phyloP scores from a whole-genome alignment of 257 asterid species.

The Sherardia arvensis region DNA sequence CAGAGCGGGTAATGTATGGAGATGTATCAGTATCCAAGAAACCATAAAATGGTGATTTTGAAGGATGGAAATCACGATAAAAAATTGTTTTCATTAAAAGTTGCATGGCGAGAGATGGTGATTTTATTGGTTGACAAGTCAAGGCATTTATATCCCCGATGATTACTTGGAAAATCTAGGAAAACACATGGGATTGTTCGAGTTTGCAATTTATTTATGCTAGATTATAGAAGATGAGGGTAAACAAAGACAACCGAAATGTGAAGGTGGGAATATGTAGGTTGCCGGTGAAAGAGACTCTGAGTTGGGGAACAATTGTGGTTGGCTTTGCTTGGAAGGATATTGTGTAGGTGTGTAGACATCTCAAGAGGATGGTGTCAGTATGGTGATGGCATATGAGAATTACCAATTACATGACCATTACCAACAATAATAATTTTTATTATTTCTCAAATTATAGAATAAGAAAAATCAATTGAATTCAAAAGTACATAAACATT shows the following conservation, averaged over 20 bases:
- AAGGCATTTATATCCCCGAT: neutral
- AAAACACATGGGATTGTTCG: neutral
- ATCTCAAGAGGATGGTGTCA: neutral
- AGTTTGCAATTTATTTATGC: neutral
- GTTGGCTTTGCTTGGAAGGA: neutral
- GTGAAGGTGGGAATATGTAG: neutral
- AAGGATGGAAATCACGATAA: neutral
- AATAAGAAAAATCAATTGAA: no score
- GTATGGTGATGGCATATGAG: neutral
- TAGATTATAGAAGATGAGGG: neutral
- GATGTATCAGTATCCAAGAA: neutral
- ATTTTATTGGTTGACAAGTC: neutral
- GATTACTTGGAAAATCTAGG: neutral
- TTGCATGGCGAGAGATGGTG: neutral
- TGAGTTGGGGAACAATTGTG: neutral
- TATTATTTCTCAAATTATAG: no score
- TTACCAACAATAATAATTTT: no score
- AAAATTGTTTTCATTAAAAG: neutral
- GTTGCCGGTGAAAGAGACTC: neutral
- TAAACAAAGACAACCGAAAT: no score
- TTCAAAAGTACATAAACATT: no score
- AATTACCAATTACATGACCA: no score
- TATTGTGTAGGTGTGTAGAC: neutral
- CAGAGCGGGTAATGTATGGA: neutral
- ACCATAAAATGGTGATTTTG: neutral